These are phyloP conservation scores for Omphalea diandra DNA, from an alignment of 441 rosid genomes.

Conservation along the genomic window DNA sequence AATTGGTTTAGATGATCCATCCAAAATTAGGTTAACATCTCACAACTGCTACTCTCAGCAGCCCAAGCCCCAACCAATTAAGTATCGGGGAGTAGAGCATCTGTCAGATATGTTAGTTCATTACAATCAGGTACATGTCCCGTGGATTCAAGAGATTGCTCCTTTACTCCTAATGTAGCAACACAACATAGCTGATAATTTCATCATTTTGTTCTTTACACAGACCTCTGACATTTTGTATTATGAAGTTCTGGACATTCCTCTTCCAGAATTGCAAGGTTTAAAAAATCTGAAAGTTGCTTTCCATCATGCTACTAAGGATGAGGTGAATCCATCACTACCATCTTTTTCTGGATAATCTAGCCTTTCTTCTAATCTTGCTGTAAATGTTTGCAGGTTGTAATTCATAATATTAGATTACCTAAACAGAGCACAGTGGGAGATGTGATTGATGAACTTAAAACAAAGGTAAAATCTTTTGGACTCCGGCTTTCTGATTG, in stretches of 20 bases:
- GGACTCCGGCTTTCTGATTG: too few relatives aligned
- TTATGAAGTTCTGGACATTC: constrained; percentile 95
- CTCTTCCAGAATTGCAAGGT: constrained; percentile 96
- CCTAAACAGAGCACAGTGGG: constrained; percentile 97
- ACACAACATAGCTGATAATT: not conserved
- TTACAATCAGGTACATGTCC: constrained; percentile 72
- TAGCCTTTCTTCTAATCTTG: constrained; percentile 12
- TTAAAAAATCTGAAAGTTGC: constrained; percentile 90
- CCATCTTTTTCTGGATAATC: constrained; percentile 14
- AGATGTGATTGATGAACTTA: constrained; percentile 84
- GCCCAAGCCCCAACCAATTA: constrained; percentile 92
- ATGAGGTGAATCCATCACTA: constrained; percentile 50
- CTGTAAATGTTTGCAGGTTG: constrained; percentile 48
- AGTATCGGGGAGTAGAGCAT: constrained; percentile 81
- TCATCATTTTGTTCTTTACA: constrained; percentile 25
- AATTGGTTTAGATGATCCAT: constrained; percentile 81
- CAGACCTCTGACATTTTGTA: constrained; percentile 94
- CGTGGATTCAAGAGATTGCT: constrained; percentile 22
- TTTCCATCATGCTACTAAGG: constrained; percentile 79
- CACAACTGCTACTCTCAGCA: constrained; percentile 99
- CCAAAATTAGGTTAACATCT: constrained; percentile 88
- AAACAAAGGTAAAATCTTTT: constrained; percentile 55
- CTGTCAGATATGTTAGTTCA: constrained; percentile 88
- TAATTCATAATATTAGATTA: constrained; percentile 80
- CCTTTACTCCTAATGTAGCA: constrained; percentile 3